Evolutionary conservation across 2,329 filamentous ascomycete species (phyloP), one percentile per base, ranked within the genome.

Genomic region (Sordariomycetes sp.): DNA sequence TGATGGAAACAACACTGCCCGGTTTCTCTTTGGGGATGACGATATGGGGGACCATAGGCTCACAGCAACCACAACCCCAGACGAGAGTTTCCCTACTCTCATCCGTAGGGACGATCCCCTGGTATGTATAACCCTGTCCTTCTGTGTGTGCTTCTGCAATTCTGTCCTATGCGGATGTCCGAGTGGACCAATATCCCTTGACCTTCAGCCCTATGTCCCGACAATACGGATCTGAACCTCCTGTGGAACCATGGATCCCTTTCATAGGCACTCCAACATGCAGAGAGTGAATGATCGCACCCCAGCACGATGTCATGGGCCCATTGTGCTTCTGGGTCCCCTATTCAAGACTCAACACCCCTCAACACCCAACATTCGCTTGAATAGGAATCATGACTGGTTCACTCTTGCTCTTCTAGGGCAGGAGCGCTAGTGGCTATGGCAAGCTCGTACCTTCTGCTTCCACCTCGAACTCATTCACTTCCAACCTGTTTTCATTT

Each of bases 11-110:
- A 92, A 94, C 73, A 91, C 89, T 14, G 83, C 90, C 28, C 86
- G 88, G 58, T 96, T 95, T 67, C 78, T 96, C 43, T 96, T 97
- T 69, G 87, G 88, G 60, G 88, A 90, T 32, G 61, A 62, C 11
- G 55, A 57, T 55, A 35, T 54, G 53, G 46, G 58, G 28, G 86
- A 91, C 58, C 64, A 69, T 11, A 69, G 82, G 63, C 67, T n/a
- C 25, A 64, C 64, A 14, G 68, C 66, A 28, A 66, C 63, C 73
- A 84, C 86, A 58, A 83, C 85, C 62, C 85, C 83, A 55, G 88
- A 95, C 66, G 90, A 96, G 70, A 87, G 85, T 67, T 97, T 97
- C 66, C 91, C 92, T 34, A 92, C 93, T 61, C 80, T 94, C 62
- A 83, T 89, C 66, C 83, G 87, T 58, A 84, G 85, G 62, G 79